Evolutionary conservation across 805 yeast genomes (phyloP), one percentile per base, ranked within the genome.

Genomic region (Yamadazyma philogaea): DNA sequence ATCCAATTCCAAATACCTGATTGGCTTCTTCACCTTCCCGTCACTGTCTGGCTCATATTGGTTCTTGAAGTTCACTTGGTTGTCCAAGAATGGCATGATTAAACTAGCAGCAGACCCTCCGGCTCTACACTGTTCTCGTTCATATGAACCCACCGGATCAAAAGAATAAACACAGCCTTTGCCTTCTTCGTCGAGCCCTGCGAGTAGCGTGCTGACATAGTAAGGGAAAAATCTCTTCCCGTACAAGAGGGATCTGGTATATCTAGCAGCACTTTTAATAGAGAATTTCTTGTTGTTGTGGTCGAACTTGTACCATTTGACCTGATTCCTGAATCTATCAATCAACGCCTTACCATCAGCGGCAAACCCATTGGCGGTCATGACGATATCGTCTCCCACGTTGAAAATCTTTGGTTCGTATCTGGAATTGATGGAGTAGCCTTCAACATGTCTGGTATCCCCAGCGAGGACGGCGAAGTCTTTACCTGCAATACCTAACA

Each of bases 71-170:
- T 89, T 87, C 49, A 93, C 99, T 72, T 93, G 99, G 64, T 90
- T 91, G 66, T 93, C 99, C 59, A 93, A 78, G 64, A 93, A 93
- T 3, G 99, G 99, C 95, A 90, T 89, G 52, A 93, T 89, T 67
- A 93, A 77, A 49, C 89, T 79, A 1, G 97, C 93, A 21, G 98
- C 98, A 11, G 97, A 93, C 33, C 99, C 99, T 50, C 96, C 97
- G 2, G 98, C 98, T 59, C 97, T 80, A 67, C 96, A 88, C 61
- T 90, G 96, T 63, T 90, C 97, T 56, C 96, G 81, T 68, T 93
- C 98, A 61, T 93, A 93, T 1, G 96, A 88, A 3, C 99, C 99
- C 44, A 93, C 96, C 1, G 98, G 98, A 62, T 93, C 99, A 63
- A 87, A 93, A 11, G 98, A 90, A 64, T 87, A 93, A 28, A 93